Percentiles rank a stretch among this genome's conserved stretches.
Conservation (phyloP, 208 protist species). For the Phytomonas sp. region DNA sequence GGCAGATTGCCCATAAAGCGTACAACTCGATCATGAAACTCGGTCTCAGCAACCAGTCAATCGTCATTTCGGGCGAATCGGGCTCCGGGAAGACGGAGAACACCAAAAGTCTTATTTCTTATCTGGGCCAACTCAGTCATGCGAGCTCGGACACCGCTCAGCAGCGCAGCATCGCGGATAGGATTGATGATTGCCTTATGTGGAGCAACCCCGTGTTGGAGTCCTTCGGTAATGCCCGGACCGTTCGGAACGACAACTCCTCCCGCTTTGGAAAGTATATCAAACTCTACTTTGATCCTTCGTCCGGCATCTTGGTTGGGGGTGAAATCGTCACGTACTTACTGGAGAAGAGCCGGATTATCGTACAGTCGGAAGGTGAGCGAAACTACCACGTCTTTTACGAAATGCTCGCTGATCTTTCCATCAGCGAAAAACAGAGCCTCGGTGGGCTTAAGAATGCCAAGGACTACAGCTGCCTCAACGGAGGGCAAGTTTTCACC, state of each 20-base stretch:
- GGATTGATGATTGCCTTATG: slow-evolving; percentile 62
- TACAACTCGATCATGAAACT: slow-evolving; percentile 73
- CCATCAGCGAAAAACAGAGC: slow-evolving; percentile 51
- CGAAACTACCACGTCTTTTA: slow-evolving; percentile 96
- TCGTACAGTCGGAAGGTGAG: slow-evolving; percentile 84
- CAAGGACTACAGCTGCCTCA: slow-evolving; percentile 84
- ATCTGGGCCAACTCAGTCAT: slow-evolving; percentile 79
- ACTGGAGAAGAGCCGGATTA: slow-evolving; percentile 91
- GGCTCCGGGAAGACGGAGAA: slow-evolving; percentile 94
- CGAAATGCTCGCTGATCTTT: slow-evolving; percentile 86
- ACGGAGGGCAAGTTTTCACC: slow-evolving; percentile 67
- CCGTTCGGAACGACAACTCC: slow-evolving; percentile 91
- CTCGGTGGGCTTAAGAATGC: slow-evolving; percentile 62
- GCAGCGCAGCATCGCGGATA: slow-evolving; percentile 61
- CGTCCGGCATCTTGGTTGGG: slow-evolving; percentile 76
- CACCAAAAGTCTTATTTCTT: slow-evolving; percentile 81
- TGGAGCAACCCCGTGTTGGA: slow-evolving; percentile 91
- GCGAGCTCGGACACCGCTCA: slow-evolving; percentile 55
- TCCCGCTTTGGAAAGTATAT: slow-evolving; percentile 94
- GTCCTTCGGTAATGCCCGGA: slow-evolving; percentile 92
- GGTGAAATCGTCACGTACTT: slow-evolving; percentile 87
- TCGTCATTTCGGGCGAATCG: slow-evolving; percentile 93
- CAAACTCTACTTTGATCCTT: slow-evolving; percentile 88
- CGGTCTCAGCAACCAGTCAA: slow-evolving; percentile 76
- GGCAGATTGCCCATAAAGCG: slow-evolving; percentile 82